Percentiles rank a stretch among this genome's conserved stretches.
These are phyloP conservation scores for Holtermanniella nyarrowii DNA, from an alignment of 768 basidiomycete species.

Conservation along the genomic window DNA sequence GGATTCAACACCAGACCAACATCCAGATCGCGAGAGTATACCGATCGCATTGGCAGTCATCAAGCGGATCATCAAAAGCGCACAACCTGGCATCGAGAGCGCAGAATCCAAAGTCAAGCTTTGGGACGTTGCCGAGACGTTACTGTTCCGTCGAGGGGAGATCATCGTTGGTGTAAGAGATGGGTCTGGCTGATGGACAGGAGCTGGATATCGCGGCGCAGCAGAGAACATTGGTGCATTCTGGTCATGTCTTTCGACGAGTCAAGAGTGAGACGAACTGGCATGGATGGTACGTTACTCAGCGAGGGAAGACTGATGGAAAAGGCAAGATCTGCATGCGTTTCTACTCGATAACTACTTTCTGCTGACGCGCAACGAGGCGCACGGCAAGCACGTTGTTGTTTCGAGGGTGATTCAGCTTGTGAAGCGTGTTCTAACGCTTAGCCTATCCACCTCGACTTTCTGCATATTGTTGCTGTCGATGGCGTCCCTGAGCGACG, in stretches of 20 bases:
- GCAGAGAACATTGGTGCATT: constrained; percentile 59
- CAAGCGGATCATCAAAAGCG: constrained; percentile 65
- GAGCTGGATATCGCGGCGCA: constrained; percentile 74
- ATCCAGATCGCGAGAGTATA: constrained; percentile 66
- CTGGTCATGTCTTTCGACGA: constrained; percentile 55
- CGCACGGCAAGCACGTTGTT: constrained; percentile 29
- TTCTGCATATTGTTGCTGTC: constrained; percentile 15
- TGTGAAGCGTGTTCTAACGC: not conserved
- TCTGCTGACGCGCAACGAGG: constrained; percentile 30
- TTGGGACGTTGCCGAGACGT: constrained; percentile 65
- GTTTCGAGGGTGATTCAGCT: constrained; percentile 23
- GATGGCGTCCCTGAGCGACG: constrained; percentile 30
- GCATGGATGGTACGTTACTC: constrained; percentile 51
- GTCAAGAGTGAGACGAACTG: constrained; percentile 57
- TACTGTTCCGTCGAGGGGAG: constrained; percentile 67
- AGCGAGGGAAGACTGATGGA: not conserved
- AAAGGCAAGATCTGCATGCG: constrained; percentile 32
- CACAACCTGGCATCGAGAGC: constrained; percentile 73
- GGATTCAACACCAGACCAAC: constrained; percentile 53
- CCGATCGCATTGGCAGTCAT: constrained; percentile 62
- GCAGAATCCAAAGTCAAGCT: constrained; percentile 84
- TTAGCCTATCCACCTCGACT: constrained; percentile 33
- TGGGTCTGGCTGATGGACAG: constrained; percentile 41
- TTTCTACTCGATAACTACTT: constrained; percentile 36
- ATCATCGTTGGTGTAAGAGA: constrained; percentile 54